Percentiles rank a stretch among this genome's conserved stretches.
phyloP scores from a whole-genome alignment of 352 stramenopile genomes.

The Globisporangium solare region DNA sequence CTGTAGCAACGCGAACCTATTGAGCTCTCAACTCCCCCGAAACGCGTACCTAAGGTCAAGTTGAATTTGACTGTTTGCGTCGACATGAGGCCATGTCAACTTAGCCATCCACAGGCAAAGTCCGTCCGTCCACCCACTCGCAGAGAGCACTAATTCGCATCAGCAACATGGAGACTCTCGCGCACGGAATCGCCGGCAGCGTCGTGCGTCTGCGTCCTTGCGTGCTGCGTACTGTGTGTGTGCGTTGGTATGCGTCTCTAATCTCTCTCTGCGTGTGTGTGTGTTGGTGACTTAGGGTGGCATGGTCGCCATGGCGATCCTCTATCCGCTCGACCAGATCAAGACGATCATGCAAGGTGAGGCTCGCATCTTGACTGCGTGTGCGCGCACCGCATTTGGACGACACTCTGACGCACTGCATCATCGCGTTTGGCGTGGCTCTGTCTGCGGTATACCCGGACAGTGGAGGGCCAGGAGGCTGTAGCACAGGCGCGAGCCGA shows the following conservation, averaged over 20 bases:
- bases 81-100: too few species aligned
- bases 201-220: constrained; percentile 19
- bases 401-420: background rate
- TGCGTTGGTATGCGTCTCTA: background rate
- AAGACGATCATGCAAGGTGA: constrained; percentile 81
- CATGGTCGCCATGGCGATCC: constrained; percentile 70
- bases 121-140: too few species aligned
- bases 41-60: too few species aligned
- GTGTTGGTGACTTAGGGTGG: constrained; percentile 26
- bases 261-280: background rate
- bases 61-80: too few species aligned
- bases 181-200: constrained; percentile 59
- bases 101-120: too few species aligned
- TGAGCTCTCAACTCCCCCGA: too few species aligned
- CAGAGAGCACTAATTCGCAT: background rate
- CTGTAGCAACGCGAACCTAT: too few species aligned
- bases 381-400: too few species aligned
- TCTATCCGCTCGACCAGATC: constrained; percentile 86
- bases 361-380: background rate
- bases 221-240: background rate
- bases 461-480: constrained; percentile 27
- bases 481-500: constrained; percentile 3
- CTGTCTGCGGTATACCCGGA: background rate
- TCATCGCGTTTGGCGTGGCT: background rate
- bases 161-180: constrained; percentile 52